These are phyloP conservation scores for Exophiala alcalophila DNA, from an alignment of 2,329 filamentous ascomycete genomes.

Conservation along the genomic window DNA sequence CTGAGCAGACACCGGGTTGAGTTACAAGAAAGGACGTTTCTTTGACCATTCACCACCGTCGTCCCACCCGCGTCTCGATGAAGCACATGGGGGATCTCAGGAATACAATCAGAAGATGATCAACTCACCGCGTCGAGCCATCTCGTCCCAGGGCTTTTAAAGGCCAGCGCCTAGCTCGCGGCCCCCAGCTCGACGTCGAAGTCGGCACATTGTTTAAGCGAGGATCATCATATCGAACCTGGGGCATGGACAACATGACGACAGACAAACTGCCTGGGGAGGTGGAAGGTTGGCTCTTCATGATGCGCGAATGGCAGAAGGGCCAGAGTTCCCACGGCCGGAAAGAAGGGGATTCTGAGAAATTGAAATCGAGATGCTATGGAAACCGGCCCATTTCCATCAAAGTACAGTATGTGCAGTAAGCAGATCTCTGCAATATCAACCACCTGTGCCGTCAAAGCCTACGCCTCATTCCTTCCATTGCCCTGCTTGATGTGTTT, in stretches of 20 bases:
- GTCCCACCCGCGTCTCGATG: not conserved
- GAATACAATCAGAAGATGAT: not conserved
- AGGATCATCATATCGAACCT: not conserved
- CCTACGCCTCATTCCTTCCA: not conserved
- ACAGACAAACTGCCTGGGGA: too few relatives aligned
- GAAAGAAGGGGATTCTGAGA: not conserved
- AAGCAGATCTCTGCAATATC: constrained; percentile 15
- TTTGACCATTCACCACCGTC: too few relatives aligned
- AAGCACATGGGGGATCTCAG: not conserved
- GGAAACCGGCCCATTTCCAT: constrained; percentile 5
- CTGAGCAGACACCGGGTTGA: constrained; percentile 7
- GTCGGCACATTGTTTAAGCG: constrained; percentile 19
- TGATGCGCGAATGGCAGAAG: constrained; percentile 3
- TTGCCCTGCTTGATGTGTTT: not conserved
- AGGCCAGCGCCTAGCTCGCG: not conserved
- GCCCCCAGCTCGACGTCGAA: not conserved
- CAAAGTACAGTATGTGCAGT: constrained; percentile 22
- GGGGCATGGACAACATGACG: too few relatives aligned
- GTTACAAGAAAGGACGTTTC: too few relatives aligned
- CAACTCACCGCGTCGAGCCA: too few relatives aligned
- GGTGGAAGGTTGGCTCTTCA: not conserved
- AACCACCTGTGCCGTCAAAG: constrained; percentile 4
- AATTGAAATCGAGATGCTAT: constrained; percentile 5
- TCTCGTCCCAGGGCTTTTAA: too few relatives aligned
- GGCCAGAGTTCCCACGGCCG: not conserved